Conservation (phyloP, 169 alveolate species). For the Cryptosporidium viatorum region DNA sequence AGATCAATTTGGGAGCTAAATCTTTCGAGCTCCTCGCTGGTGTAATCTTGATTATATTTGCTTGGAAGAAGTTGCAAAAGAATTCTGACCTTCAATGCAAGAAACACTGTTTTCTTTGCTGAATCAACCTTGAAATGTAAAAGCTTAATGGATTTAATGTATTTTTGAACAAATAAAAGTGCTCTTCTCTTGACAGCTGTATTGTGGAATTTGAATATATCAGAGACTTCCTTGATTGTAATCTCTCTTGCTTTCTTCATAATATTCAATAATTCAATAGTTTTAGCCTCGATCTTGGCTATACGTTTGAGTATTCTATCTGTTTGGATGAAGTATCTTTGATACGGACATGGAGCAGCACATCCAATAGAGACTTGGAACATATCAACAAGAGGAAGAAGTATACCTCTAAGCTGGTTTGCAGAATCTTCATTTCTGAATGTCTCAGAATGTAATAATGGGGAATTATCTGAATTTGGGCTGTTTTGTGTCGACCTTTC, state of each 20-base stretch:
- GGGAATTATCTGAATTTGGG: background rate
- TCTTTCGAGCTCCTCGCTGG: slow-evolving; percentile 12
- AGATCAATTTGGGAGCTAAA: slow-evolving; percentile 7
- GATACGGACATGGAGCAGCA: slow-evolving; percentile 55
- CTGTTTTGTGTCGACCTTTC: background rate
- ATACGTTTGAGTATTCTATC: slow-evolving; percentile 48
- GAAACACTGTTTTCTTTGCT: slow-evolving; percentile 21
- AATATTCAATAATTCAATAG: slow-evolving; percentile 28
- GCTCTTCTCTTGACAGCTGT: slow-evolving; percentile 63
- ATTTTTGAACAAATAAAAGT: slow-evolving; percentile 50
- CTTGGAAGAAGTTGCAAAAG: slow-evolving; percentile 47
- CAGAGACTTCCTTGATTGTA: slow-evolving; percentile 55
- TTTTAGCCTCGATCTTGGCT: slow-evolving; percentile 31
- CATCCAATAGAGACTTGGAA: slow-evolving; percentile 55
- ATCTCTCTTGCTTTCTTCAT: slow-evolving; percentile 63
- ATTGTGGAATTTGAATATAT: slow-evolving; percentile 29
- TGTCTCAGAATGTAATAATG: background rate
- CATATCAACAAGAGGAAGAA: slow-evolving; percentile 45
- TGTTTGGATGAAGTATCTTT: slow-evolving; percentile 42
- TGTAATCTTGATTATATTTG: slow-evolving; percentile 12
- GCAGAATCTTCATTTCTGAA: slow-evolving; percentile 9
- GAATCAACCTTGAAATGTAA: slow-evolving; percentile 28
- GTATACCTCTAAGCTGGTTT: slow-evolving; percentile 46
- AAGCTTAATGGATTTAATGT: slow-evolving; percentile 4
- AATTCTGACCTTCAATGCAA: slow-evolving; percentile 30